These are phyloP conservation scores for Onygena corvina DNA, from an alignment of 2,329 filamentous ascomycete species.

Conservation along the genomic window DNA sequence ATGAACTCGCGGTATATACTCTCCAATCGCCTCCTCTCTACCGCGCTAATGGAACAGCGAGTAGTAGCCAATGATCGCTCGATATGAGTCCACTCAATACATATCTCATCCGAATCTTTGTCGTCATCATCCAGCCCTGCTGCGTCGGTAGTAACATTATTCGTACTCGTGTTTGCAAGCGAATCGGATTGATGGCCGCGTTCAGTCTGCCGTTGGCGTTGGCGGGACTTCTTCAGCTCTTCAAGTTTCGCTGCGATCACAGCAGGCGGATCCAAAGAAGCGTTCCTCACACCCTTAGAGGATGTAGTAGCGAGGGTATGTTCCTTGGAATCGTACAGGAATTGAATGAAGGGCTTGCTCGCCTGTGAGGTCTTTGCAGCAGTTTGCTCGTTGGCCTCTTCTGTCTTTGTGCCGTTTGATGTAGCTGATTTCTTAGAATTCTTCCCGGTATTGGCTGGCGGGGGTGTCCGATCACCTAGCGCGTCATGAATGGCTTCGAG, in stretches of 20 bases:
- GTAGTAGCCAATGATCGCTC: slow-evolving; percentile 64
- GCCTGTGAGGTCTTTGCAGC: slow-evolving; percentile 19
- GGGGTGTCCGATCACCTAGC: slow-evolving; percentile 45
- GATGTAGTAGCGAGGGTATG: slow-evolving; percentile 40
- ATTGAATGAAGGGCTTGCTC: slow-evolving; percentile 56
- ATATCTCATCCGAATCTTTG: slow-evolving; percentile 49
- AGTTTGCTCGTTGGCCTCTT: slow-evolving; percentile 15
- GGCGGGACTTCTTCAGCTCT: slow-evolving; percentile 60
- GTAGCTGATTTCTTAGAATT: slow-evolving; percentile 23
- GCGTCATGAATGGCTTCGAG: slow-evolving; percentile 94
- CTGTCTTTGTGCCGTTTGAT: slow-evolving; percentile 17
- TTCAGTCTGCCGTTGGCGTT: slow-evolving; percentile 46
- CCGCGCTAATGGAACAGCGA: slow-evolving; percentile 65
- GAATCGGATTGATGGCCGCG: slow-evolving; percentile 19
- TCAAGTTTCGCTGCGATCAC: slow-evolving; percentile 71
- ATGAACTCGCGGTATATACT: slow-evolving; percentile 90
- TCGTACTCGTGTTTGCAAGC: slow-evolving; percentile 11
- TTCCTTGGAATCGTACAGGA: slow-evolving; percentile 56
- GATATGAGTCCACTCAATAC: slow-evolving; percentile 76
- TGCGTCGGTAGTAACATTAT: slow-evolving; percentile 17
- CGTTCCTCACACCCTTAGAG: slow-evolving; percentile 31
- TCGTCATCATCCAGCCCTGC: slow-evolving; percentile 14
- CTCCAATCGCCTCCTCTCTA: slow-evolving; percentile 62
- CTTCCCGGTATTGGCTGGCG: slow-evolving; percentile 32
- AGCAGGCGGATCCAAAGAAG: slow-evolving; percentile 59